Base-by-base conservation (phyloP, 2,329 filamentous ascomycete genomes). In the Claviceps africana region DNA sequence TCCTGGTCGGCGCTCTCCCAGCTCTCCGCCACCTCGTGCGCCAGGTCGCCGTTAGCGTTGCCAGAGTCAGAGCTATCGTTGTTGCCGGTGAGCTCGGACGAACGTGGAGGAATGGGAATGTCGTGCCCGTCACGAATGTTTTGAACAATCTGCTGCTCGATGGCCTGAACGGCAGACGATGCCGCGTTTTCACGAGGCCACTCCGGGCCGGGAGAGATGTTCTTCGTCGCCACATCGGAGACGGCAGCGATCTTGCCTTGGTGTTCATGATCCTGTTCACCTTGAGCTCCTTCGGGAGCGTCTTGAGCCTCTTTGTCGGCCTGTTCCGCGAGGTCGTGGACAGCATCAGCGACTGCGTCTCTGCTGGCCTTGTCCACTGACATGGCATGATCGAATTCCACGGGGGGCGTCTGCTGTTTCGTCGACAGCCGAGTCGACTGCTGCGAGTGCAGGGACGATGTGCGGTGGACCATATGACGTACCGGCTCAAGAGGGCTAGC, bases 1-100 rank as follows among this genome's bases (percentile, higher is more conserved):
- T 85, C 84, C 56, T 84, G 82, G 52, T 90, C 88, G 4, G 85
- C 87, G 57, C 84, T 94, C 72, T 95, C 89, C 89, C 89, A 95
- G 68, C 83, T 90, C 57, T 95, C 89, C n/a, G 82, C 86, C 47
- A 89, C 75, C 22, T 77, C 61, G n/a, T 60, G 67, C 75, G 39
- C 75, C 72, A 54, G 79, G 75, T 82, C 79, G 48, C 81, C 73
- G 54, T 71, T 70, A 25, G 72, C 67, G 30, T 65, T 68, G 46
- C 71, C 69, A 40, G 73, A 72, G 55, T 75, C 71, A 13, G 77
- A 77, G 30, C 77, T 64, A 22, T 75, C 72, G 47, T 72, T 33
- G 73, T 71, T 54, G 78, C 25, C 44, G 13, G 48, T 28, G 30
- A 72, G 71, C 55, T 78, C 72, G 17, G 78, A 59, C 59, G 25